Conservation (phyloP, 1,139 yeast genomes). For the Zhuliangozyma parablackwelliae region DNA sequence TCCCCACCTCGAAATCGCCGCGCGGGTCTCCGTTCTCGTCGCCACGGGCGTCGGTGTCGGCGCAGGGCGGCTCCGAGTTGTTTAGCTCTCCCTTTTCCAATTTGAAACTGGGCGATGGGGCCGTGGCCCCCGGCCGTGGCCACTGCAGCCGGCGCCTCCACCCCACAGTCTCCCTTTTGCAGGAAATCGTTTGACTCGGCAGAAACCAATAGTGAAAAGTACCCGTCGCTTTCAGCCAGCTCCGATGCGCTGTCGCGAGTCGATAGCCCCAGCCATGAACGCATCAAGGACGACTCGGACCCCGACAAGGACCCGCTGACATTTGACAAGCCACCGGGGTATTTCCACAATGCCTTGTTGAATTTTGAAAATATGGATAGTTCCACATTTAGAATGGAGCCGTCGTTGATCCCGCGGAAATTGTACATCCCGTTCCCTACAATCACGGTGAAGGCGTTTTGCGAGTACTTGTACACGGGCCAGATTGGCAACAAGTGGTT, state of each 20-base stretch:
- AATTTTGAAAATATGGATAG: slow-evolving; percentile 34
- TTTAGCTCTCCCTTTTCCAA: slow-evolving; percentile 18
- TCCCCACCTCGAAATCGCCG: slow-evolving; percentile 36
- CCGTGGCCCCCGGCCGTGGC: neutral
- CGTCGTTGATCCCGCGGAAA: slow-evolving; percentile 61
- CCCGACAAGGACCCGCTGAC: too few relatives aligned
- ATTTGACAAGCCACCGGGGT: too few relatives aligned
- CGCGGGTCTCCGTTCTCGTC: slow-evolving; percentile 44
- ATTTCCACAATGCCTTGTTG: slow-evolving; percentile 27
- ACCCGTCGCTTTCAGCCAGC: slow-evolving; percentile 12
- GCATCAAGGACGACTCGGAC: too few relatives aligned
- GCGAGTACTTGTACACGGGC: slow-evolving; percentile 73
- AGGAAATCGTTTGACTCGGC: slow-evolving; percentile 4
- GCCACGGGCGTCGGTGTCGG: slow-evolving; percentile 44
- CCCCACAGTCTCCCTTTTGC: neutral
- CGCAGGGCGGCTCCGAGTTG: slow-evolving; percentile 20
- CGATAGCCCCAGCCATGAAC: too few relatives aligned
- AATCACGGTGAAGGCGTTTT: slow-evolving; percentile 55
- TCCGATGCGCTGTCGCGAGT: too few relatives aligned
- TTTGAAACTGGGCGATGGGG: slow-evolving; percentile 13
- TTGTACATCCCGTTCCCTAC: slow-evolving; percentile 66
- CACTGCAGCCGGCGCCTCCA: neutral
- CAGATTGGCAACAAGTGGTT: slow-evolving; percentile 74
- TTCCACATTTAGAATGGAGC: slow-evolving; percentile 44
- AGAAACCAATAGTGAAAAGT: slow-evolving; percentile 1